Conservation (phyloP, 2,329 filamentous ascomycete species). For the Cytospora piceae region DNA sequence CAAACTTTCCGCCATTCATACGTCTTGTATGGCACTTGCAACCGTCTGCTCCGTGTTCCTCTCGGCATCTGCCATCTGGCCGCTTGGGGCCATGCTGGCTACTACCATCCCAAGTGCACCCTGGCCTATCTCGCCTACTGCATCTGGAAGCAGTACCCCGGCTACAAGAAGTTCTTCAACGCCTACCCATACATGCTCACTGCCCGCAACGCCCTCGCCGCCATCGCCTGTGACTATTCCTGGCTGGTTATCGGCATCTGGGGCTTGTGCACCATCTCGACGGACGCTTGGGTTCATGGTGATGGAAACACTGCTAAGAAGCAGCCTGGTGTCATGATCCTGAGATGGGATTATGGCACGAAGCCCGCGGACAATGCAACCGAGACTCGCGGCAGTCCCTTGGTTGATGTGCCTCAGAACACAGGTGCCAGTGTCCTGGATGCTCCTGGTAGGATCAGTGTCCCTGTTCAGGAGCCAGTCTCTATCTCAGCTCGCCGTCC, state of each 20-base stretch:
- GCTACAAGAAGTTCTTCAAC: constrained; percentile 11
- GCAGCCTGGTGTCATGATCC: constrained; percentile 5
- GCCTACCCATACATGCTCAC: constrained; percentile 20
- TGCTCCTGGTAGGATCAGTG: background rate
- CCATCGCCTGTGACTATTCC: constrained; percentile 14
- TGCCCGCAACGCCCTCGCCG: constrained; percentile 5
- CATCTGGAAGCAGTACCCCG: constrained; percentile 1
- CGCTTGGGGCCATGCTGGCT: constrained; percentile 6
- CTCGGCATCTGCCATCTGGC: constrained; percentile 9
- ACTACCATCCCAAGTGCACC: constrained; percentile 5
- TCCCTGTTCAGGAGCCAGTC: background rate
- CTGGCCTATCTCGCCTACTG: constrained; percentile 12
- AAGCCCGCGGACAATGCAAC: background rate
- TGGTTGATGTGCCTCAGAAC: background rate
- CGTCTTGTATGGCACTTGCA: constrained; percentile 5
- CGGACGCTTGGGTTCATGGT: constrained; percentile 20
- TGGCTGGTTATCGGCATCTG: constrained; percentile 11
- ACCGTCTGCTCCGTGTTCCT: constrained; percentile 12
- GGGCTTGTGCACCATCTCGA: constrained; percentile 14
- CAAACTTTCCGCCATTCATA: constrained; percentile 14
- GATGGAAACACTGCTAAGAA: constrained; percentile 4
- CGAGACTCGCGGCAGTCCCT: background rate
- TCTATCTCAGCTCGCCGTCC: too few species aligned
- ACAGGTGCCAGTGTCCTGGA: background rate
- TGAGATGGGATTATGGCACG: background rate